Percentiles rank a stretch among this genome's conserved stretches.
Conservation (phyloP, 139 green algal species). For the Ettlia oleoabundans region DNA sequence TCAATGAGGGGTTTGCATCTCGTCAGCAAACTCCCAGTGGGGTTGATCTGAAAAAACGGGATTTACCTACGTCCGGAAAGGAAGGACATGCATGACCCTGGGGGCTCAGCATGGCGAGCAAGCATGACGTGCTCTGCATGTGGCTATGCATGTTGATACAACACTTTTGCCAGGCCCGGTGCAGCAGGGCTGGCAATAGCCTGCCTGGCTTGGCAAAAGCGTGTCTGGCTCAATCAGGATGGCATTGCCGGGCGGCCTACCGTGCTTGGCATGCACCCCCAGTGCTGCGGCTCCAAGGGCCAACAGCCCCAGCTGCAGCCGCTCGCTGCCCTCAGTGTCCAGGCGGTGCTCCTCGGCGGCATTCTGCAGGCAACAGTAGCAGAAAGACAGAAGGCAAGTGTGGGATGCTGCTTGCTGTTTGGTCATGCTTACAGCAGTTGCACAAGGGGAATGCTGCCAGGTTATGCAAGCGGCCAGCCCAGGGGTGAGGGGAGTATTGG, state of each 20-base stretch:
- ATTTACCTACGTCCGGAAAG: too few species aligned
- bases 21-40: neutral
- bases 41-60: neutral
- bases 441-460: too few species aligned
- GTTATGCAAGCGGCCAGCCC: too few species aligned
- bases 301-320: conserved; percentile 44
- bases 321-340: conserved; percentile 19
- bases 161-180: too few species aligned
- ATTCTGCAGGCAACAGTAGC: neutral
- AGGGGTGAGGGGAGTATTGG: too few species aligned
- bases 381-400: neutral
- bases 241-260: neutral
- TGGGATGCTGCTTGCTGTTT: neutral
- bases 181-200: neutral
- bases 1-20: too few species aligned
- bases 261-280: conserved; percentile 34
- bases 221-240: neutral
- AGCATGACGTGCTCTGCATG: too few species aligned
- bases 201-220: neutral
- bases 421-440: neutral
- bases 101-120: too few species aligned
- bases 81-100: too few species aligned
- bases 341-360: conserved; percentile 20
- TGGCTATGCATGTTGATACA: too few species aligned
- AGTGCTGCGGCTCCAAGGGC: conserved; percentile 21